phyloP scores from a whole-genome alignment of 306 rosid genomes.

The Prunus campanulata region DNA sequence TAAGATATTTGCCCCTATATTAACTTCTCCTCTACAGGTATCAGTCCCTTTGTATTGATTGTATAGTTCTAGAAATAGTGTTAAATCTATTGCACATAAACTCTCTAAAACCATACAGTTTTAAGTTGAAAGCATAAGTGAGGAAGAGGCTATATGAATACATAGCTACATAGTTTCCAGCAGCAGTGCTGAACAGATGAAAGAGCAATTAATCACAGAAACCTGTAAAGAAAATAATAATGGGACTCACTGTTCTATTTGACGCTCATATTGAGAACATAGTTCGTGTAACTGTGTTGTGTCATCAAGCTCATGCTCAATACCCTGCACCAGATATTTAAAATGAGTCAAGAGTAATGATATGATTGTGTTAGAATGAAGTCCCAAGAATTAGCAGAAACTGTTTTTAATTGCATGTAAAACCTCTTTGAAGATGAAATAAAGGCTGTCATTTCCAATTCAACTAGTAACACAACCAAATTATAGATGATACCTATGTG shows the following conservation, averaged over 20 bases:
- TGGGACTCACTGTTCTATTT: conserved; percentile 69
- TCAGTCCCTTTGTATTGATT: background rate
- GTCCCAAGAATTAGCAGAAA: background rate
- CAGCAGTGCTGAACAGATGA: background rate
- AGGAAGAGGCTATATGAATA: background rate
- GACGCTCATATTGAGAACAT: conserved; percentile 77
- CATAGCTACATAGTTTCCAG: background rate
- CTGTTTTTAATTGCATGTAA: background rate
- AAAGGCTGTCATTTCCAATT: background rate
- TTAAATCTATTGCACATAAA: background rate
- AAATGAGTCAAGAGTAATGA: background rate
- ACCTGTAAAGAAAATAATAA: background rate
- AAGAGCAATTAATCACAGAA: background rate
- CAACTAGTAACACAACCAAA: background rate
- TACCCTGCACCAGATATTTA: conserved; percentile 48
- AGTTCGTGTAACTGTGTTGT: conserved; percentile 56
- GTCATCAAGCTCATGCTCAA: conserved; percentile 58
- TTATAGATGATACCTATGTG: background rate
- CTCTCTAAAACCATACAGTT: background rate
- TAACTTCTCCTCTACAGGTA: background rate
- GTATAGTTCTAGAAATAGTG: background rate
- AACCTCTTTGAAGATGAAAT: background rate
- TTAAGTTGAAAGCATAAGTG: background rate
- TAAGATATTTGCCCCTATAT: background rate
- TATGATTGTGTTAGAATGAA: background rate